phyloP scores from a whole-genome alignment of 805 yeast genomes.

The Candida nanaspora region DNA sequence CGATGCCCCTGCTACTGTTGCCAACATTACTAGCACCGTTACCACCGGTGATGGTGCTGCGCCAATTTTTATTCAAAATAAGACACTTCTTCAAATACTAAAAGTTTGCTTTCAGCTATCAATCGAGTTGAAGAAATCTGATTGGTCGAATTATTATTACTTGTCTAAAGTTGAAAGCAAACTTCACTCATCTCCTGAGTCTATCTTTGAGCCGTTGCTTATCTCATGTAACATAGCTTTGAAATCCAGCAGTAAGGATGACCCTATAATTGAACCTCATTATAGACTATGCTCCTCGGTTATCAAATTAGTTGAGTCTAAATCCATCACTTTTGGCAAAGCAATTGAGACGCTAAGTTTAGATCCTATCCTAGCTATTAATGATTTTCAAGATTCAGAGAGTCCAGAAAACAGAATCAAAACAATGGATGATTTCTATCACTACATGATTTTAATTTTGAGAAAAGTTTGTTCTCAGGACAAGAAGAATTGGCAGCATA shows the following conservation, averaged over 20 bases:
- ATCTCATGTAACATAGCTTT: slow-evolving; percentile 38
- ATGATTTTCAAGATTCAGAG: slow-evolving; percentile 9
- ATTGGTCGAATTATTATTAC: slow-evolving; percentile 59
- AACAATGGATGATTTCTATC: slow-evolving; percentile 26
- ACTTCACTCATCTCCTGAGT: slow-evolving; percentile 19
- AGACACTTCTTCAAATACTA: slow-evolving; percentile 23
- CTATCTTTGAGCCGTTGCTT: slow-evolving; percentile 34
- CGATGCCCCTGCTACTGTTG: no score
- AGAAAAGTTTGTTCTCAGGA: slow-evolving; percentile 47
- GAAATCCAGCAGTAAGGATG: slow-evolving; percentile 33
- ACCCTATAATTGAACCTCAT: slow-evolving; percentile 70
- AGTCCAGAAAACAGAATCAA: slow-evolving; percentile 8
- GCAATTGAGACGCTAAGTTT: slow-evolving; percentile 34
- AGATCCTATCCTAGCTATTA: slow-evolving; percentile 25
- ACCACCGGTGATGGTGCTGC: no score
- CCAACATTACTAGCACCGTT: no score
- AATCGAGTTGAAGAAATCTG: slow-evolving; percentile 31
- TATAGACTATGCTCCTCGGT: slow-evolving; percentile 52
- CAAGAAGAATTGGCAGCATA: slow-evolving; percentile 88
- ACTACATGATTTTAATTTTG: slow-evolving; percentile 37
- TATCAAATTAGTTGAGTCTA: slow-evolving; percentile 45
- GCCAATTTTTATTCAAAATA: not conserved
- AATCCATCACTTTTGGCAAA: slow-evolving; percentile 23
- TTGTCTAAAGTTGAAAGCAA: slow-evolving; percentile 54
- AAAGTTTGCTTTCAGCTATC: slow-evolving; percentile 42